Percentiles rank a stretch among this genome's conserved stretches.
Evolutionary conservation across 331 rosid species (phyloP).

Genomic region (Phaseolus coccineus): DNA sequence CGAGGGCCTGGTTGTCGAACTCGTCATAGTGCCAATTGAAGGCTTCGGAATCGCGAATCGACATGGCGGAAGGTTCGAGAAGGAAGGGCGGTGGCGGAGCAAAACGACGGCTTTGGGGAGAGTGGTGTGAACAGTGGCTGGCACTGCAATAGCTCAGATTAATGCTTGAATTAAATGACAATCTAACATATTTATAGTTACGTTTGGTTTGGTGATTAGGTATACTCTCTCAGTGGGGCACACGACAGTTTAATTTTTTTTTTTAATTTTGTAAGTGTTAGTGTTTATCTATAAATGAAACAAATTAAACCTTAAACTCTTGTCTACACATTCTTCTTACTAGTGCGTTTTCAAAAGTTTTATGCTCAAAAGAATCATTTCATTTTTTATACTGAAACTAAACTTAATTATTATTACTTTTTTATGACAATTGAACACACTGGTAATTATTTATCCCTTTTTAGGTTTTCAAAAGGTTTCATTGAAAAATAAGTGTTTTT

Average conservation of each 20-base stretch:
- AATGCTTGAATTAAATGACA: background rate
- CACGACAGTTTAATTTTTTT: background rate
- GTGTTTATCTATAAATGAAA: background rate
- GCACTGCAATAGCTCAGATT: background rate
- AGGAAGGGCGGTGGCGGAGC: background rate
- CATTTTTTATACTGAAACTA: too few species aligned
- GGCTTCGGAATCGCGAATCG: constrained; percentile 29
- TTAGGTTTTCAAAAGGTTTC: too few species aligned
- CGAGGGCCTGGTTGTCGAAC: constrained; percentile 54
- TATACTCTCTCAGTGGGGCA: background rate
- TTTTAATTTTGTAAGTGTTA: background rate
- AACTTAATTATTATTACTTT: too few species aligned
- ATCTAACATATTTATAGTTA: constrained; percentile 39
- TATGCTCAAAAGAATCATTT: background rate
- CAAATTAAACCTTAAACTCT: background rate
- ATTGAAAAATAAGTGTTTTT: too few species aligned
- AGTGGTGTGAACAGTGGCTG: background rate
- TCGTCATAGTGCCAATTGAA: constrained; percentile 61
- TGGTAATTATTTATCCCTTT: too few species aligned
- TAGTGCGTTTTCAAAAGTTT: background rate
- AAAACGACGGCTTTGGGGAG: background rate
- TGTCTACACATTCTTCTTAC: background rate
- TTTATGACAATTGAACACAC: too few species aligned
- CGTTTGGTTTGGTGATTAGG: constrained; percentile 19
- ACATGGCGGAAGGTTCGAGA: constrained; percentile 31